Conservation (phyloP, 1,284 basidiomycete genomes). For the Athelia sp. region DNA sequence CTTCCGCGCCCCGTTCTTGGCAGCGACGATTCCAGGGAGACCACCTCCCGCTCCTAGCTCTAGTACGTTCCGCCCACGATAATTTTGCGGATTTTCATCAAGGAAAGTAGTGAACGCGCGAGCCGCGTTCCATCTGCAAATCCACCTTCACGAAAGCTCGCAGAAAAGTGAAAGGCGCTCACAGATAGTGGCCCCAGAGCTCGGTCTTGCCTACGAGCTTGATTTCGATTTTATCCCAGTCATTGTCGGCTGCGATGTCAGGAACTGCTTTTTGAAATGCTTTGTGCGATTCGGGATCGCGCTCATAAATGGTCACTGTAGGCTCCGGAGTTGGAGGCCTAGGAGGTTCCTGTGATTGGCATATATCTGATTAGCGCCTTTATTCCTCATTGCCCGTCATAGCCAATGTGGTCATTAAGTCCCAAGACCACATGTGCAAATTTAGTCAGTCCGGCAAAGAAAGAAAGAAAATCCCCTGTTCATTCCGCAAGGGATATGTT, state of each 20-base stretch:
- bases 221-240: conserved; percentile 53
- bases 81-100: conserved; percentile 48
- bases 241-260: conserved; percentile 6
- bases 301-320: conserved; percentile 42
- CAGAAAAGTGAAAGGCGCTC: too few relatives aligned
- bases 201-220: conserved; percentile 84
- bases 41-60: conserved; percentile 95
- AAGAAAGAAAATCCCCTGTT: too few relatives aligned
- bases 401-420: too few relatives aligned
- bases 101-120: conserved; percentile 72
- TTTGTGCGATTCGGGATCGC: conserved; percentile 20
- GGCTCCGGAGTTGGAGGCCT: conserved; percentile 61
- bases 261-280: conserved; percentile 1
- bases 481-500: too few relatives aligned
- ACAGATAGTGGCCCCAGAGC: conserved; percentile 90
- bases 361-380: not conserved
- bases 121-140: conserved; percentile 89
- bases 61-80: conserved; percentile 49
- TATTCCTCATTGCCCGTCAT: too few relatives aligned
- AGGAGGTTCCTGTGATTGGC: conserved; percentile 36
- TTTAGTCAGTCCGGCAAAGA: too few relatives aligned
- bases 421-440: too few relatives aligned
- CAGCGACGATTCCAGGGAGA: conserved; percentile 75
- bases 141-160: not conserved
- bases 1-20: conserved; percentile 60